Base-by-base conservation (phyloP, 495 filamentous ascomycete species). In the Hyaloscypha variabilis region DNA sequence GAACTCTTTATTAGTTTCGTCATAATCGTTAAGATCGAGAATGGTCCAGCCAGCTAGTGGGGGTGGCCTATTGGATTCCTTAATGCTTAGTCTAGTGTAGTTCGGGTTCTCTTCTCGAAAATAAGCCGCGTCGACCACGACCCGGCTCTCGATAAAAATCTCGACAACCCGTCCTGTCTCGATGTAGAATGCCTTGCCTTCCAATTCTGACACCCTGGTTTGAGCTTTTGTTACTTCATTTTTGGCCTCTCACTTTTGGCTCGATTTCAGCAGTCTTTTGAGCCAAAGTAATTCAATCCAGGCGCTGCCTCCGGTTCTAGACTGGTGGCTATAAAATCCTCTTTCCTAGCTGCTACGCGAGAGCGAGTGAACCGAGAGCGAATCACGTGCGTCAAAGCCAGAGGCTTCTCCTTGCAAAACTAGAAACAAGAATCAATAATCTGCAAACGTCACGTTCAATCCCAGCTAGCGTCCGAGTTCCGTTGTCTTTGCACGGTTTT, bases 171-270 rank as follows among this genome's bases (percentile, higher is more conserved):
- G 3, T 46, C 6, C 39, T 46, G 4, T 46, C 39, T 46, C 17
- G 17, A 46, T 46, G 19, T 46, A 46, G 6, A 46, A 46, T 46
- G 3, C 39, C 17, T 46, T 46, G 3, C 39, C 39, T 46, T 46
- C 49, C 23, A 51, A 51, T 51, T 51, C 49, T 51, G 23, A 51
- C 49, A 51, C 49, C 23, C 49, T 51, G 49, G 49, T 34, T 51
- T 51, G 49, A 51, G 49, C 49, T n/a, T 24, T 51, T 51, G 49
- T 51, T 51, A 51, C 49, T 46, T 46, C 19, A 51, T 51, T 51
- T 51, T 51, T 51, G 49, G 49, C 49, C 49, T 51, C 49, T 51
- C 49, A 51, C 49, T 51, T 24, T 51, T 51, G 4, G 19, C 19
- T 51, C 49, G 49, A 51, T 51, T 34, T 51, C 14, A 51, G 49